Base-by-base conservation (phyloP, 2,329 filamentous ascomycete species). In the Leptographium wingfieldii region DNA sequence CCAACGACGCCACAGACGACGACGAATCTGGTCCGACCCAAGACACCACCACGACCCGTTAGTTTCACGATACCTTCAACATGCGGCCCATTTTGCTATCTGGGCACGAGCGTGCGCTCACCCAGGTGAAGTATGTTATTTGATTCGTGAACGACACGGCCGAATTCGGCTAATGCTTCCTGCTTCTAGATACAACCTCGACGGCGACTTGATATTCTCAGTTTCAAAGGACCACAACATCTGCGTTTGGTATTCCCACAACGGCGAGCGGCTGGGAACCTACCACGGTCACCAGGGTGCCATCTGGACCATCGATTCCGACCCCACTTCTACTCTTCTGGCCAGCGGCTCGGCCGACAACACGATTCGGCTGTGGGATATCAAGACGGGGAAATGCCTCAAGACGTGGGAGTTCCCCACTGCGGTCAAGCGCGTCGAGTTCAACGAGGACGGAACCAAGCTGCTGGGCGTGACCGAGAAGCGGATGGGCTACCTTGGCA, bases 361-460 rank as follows among this genome's bases (percentile, higher is more conserved):
- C 81, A 96, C 92, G 53, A 92, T 99, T 76, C 86, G 92, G 70
- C 82, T 99, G 69, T 99, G 94, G 94, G 91, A 99, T 72, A 82
- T 96, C 73, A 88, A 91, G 82, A 88, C 88, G 19, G 94, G 94
- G 72, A 90, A 89, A 73, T 87, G 89, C 72, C 82, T 99, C 70
- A 96, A 97, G 85, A 89, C 88, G 60, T 99, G 94, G 94, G 92
- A 99, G 67, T 96, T 96, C 77, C 86, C 88, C 62, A 97, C 94
- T 53, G 91, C 92, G 65, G 90, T 99, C 74, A 97, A 99, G 85
- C 85, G 94, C 69, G 92, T 96, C 73, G 92, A 96, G 77, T 99
- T 99, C 80, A 92, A 86, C 72, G 88, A 95, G 70, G 94, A 99
- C 75, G 94, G 92, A 69, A 87, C 83, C 70, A 84, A 89, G 77